Evolutionary conservation across 2,329 filamentous ascomycete genomes (phyloP).

Genomic region (Lizonia empirigonia): DNA sequence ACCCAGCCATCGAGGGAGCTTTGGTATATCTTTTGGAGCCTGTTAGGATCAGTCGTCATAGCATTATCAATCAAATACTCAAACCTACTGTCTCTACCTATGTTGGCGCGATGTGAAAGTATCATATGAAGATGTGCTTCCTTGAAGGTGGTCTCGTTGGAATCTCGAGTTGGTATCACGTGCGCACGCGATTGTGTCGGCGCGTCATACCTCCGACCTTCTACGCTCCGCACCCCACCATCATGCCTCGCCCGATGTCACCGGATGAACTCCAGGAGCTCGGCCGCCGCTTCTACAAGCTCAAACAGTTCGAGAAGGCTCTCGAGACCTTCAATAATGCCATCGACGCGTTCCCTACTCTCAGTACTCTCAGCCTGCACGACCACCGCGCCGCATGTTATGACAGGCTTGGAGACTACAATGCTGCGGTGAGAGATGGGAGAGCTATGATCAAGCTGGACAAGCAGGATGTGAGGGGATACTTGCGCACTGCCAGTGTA

Average conservation of each 20-base stretch:
- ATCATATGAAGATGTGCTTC: not conserved
- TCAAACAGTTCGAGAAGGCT: conserved; percentile 45
- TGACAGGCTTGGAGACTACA: conserved; percentile 58
- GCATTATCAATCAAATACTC: conserved; percentile 16
- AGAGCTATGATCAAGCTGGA: conserved; percentile 60
- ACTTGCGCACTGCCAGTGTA: conserved; percentile 60
- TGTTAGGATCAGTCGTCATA: conserved; percentile 12
- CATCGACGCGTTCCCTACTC: conserved; percentile 35
- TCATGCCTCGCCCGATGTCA: conserved; percentile 41
- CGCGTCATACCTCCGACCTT: not conserved
- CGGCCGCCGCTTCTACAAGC: conserved; percentile 44
- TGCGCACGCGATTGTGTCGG: conserved; percentile 1
- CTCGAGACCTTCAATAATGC: conserved; percentile 42
- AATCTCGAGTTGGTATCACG: not conserved
- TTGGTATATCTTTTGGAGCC: conserved; percentile 12
- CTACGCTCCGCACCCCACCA: not conserved
- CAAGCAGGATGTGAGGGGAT: conserved; percentile 60
- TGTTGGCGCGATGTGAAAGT: not conserved
- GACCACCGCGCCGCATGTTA: conserved; percentile 63
- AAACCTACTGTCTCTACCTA: not conserved
- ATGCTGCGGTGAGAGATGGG: conserved; percentile 61
- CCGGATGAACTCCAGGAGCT: conserved; percentile 45
- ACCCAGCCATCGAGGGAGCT: conserved; percentile 16
- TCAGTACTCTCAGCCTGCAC: conserved; percentile 48
- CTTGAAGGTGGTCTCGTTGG: no score